Conservation (phyloP, 805 yeast species). For the Starmerella apis region DNA sequence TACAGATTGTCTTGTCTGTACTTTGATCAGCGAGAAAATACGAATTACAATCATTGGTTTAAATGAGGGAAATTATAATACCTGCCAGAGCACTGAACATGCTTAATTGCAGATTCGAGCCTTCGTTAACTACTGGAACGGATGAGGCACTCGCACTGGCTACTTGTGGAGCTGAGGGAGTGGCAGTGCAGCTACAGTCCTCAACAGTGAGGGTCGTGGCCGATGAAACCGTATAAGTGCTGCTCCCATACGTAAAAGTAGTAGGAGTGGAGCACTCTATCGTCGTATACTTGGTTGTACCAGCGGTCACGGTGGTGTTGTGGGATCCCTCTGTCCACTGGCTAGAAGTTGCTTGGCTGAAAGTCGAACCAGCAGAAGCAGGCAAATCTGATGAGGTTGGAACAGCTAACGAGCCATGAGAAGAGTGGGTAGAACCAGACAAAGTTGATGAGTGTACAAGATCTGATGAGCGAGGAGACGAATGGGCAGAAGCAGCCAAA, state of each 20-base stretch:
- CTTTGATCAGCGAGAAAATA: no score
- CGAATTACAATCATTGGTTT: no score
- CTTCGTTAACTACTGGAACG: neutral
- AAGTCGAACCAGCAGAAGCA: neutral
- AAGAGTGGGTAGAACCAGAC: no score
- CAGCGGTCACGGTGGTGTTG: neutral
- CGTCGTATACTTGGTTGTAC: conserved; percentile 1
- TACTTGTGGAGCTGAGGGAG: neutral
- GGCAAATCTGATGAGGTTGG: neutral
- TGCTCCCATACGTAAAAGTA: neutral
- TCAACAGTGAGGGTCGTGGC: conserved; percentile 2
- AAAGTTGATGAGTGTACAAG: no score
- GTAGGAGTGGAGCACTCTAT: neutral
- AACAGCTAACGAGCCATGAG: neutral
- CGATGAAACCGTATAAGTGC: conserved; percentile 3
- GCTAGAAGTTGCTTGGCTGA: no score
- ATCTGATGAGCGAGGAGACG: no score
- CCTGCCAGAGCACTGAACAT: neutral
- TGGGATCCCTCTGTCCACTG: neutral
- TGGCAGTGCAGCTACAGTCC: conserved; percentile 5
- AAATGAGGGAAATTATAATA: neutral
- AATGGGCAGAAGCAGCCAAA: no score
- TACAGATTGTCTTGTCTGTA: no score
- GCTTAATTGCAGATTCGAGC: neutral
- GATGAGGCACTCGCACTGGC: neutral